Evolutionary conservation across 768 basidiomycete species (phyloP).

Genomic region (Dentipellis fragilis): DNA sequence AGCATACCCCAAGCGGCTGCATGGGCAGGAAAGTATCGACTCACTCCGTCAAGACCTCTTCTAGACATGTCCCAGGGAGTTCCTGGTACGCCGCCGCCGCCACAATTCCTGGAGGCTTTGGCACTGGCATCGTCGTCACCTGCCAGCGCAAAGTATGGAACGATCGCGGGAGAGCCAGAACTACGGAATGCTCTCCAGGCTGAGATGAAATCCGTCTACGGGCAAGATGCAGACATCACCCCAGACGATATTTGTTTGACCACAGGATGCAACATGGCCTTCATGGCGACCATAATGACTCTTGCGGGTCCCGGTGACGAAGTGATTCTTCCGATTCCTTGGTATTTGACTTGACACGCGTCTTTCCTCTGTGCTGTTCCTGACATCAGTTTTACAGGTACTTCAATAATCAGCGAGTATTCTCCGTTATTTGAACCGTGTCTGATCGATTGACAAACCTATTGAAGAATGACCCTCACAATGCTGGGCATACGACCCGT

Average conservation of each 20-base stretch:
- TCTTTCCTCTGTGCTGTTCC: too few relatives aligned
- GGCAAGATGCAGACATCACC: slow-evolving; percentile 34
- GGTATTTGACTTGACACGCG: slow-evolving; percentile 29
- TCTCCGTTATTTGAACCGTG: too few relatives aligned
- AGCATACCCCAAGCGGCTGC: slow-evolving; percentile 50
- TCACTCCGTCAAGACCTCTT: slow-evolving; percentile 35
- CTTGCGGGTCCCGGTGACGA: slow-evolving; percentile 65
- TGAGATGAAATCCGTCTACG: slow-evolving; percentile 58
- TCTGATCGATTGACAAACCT: too few relatives aligned
- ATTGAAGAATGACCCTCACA: background rate
- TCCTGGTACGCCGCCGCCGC: slow-evolving; percentile 52
- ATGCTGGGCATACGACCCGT: background rate
- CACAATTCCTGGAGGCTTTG: slow-evolving; percentile 24
- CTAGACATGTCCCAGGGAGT: slow-evolving; percentile 73
- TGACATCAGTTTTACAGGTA: background rate
- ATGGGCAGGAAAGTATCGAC: slow-evolving; percentile 40
- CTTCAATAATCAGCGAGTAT: background rate
- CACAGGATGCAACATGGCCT: slow-evolving; percentile 67
- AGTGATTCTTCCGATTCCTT: slow-evolving; percentile 62
- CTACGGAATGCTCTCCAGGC: slow-evolving; percentile 42
- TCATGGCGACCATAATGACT: slow-evolving; percentile 48
- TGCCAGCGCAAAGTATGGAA: slow-evolving; percentile 30
- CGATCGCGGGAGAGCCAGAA: slow-evolving; percentile 45
- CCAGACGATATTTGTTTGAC: slow-evolving; percentile 57
- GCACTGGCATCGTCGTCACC: background rate